Evolutionary conservation across 2,329 filamentous ascomycete genomes (phyloP), one percentile per base, ranked within the genome.

Genomic region (Arthrinium puccinioides): DNA sequence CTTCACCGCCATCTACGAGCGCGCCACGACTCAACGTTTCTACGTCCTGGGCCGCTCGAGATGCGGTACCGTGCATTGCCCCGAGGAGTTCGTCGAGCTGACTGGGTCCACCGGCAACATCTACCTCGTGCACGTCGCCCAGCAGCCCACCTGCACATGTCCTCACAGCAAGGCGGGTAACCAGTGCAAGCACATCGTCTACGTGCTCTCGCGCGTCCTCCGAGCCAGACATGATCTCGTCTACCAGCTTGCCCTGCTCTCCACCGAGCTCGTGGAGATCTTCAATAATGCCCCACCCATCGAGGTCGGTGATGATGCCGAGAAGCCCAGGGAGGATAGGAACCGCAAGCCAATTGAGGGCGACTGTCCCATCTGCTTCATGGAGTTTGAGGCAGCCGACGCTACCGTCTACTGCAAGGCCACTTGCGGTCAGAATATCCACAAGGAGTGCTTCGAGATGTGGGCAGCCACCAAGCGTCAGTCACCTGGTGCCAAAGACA

Each of bases 171-270:
- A 41, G 19, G 64, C 64, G 23, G 72, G 74, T 1, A 67, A 74
- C 21, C 74, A 79, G 43, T 82, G 79, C 68, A 84, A 84, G 50
- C 80, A 84, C 46, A 61, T 79, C 19, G 43, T 82, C 29, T 84
- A 78, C 49, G 73, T 81, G 18, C 64, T 84, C 53, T 61, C 70
- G 10, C 67, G 71, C 14, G 75, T 83, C 2, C 67, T 84, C 23
- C 72, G 72, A 32, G 78, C 74, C 1, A 69, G 66, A 3, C 64
- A 62, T 37, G 54, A 77, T 0, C 57, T 78, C 4, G 67, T 74
- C 7, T 83, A 82, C 47, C 79, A 84, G 51, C 64, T 77, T 6
- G 78, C 76, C 1, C 67, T 84, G 19, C 60, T 79, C 7, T 64
- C 65, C 31, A 64, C 62, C 3, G 80, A 84, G 54, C 64, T 84